These are phyloP conservation scores for Rhypophila decipiens DNA, from an alignment of 495 filamentous ascomycete species.

Conservation along the genomic window DNA sequence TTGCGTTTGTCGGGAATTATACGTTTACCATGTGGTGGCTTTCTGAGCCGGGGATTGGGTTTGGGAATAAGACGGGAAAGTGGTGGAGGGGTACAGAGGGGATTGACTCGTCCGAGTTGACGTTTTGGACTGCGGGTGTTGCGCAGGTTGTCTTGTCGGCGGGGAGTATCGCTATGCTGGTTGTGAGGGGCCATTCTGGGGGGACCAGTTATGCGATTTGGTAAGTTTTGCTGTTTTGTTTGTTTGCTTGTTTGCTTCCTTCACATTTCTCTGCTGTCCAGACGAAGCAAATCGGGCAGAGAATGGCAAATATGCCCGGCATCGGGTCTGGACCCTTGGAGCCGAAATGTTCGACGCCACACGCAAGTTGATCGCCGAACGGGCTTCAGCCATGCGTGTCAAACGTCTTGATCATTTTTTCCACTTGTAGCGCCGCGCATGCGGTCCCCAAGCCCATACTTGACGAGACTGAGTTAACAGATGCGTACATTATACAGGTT, in stretches of 20 bases:
- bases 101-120: constrained; percentile 38
- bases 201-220: constrained; percentile 37
- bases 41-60: constrained; percentile 15
- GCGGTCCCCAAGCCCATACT: too few relatives aligned
- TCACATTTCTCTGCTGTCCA: not conserved
- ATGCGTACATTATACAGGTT: too few relatives aligned
- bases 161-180: constrained; percentile 30
- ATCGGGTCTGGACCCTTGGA: too few relatives aligned
- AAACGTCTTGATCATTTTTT: too few relatives aligned
- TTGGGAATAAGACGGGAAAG: constrained; percentile 26
- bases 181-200: constrained; percentile 31
- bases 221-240: too few relatives aligned
- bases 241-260: not conserved
- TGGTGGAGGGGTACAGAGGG: constrained; percentile 28
- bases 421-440: too few relatives aligned
- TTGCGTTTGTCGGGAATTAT: constrained; percentile 25
- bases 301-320: not conserved
- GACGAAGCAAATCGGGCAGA: not conserved
- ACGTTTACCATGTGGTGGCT: constrained; percentile 34
- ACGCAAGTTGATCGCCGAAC: too few relatives aligned
- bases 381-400: too few relatives aligned
- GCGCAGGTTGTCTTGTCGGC: constrained; percentile 23
- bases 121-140: constrained; percentile 31
- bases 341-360: too few relatives aligned
- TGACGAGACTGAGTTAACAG: too few relatives aligned